Conservation (phyloP, 2,329 filamentous ascomycete species). For the Penicillium expansum region DNA sequence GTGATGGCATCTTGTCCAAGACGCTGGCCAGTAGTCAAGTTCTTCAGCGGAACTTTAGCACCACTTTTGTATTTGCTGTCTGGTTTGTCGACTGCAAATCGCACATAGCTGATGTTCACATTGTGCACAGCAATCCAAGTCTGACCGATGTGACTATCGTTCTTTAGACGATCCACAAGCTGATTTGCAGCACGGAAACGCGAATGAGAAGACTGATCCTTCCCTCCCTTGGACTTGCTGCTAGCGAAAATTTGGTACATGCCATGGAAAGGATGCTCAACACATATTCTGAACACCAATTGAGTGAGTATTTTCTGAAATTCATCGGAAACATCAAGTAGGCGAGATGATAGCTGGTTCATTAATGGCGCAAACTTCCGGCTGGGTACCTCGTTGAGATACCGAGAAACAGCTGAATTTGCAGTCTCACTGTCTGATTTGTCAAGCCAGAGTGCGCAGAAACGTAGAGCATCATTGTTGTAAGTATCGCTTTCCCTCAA, state of each 20-base stretch:
- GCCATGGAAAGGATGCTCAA: conserved; percentile 91
- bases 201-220: conserved; percentile 71
- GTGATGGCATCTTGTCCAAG: conserved; percentile 63
- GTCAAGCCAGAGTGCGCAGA: conserved; percentile 92
- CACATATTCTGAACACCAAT: conserved; percentile 78
- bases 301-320: conserved; percentile 76
- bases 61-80: conserved; percentile 66
- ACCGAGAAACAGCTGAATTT: conserved; percentile 70
- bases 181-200: conserved; percentile 70
- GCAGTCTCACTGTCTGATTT: conserved; percentile 72
- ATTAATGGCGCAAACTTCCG: conserved; percentile 89
- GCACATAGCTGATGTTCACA: conserved; percentile 65
- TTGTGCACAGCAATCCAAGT: conserved; percentile 72
- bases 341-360: conserved; percentile 93
- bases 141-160: conserved; percentile 49
- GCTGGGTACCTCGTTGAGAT: conserved; percentile 74
- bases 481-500: conserved; percentile 82
- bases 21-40: conserved; percentile 60
- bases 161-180: conserved; percentile 61
- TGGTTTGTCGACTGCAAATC: conserved; percentile 45
- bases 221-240: conserved; percentile 62
- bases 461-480: conserved; percentile 84
- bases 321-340: conserved; percentile 64
- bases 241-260: conserved; percentile 96
- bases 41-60: conserved; percentile 61